Conservation (phyloP, 768 basidiomycete species). For the Mycena alexandri region DNA sequence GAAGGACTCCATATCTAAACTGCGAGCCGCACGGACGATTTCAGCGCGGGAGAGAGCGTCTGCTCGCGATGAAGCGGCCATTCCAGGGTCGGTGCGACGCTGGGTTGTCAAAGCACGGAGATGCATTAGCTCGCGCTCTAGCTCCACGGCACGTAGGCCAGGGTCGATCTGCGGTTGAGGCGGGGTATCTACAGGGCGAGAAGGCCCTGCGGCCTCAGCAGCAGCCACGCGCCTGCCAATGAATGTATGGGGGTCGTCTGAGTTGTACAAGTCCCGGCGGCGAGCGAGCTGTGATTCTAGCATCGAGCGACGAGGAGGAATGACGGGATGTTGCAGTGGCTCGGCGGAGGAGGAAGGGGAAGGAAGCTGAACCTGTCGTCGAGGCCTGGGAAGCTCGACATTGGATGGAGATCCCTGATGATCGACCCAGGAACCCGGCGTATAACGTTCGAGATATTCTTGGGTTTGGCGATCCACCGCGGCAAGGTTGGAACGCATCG, state of each 20-base stretch:
- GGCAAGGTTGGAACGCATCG: conserved; percentile 30
- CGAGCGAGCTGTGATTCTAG: conserved; percentile 44
- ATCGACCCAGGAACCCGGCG: conserved; percentile 34
- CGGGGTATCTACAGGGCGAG: conserved; percentile 31
- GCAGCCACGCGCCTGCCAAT: conserved; percentile 57
- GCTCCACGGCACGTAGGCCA: conserved; percentile 37
- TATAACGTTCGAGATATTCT: conserved; percentile 32
- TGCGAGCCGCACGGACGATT: conserved; percentile 37
- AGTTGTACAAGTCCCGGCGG: conserved; percentile 37
- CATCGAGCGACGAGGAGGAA: conserved; percentile 43
- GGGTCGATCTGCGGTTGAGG: conserved; percentile 26
- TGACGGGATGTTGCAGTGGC: conserved; percentile 29
- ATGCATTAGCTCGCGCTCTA: conserved; percentile 45
- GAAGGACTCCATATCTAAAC: conserved; percentile 37
- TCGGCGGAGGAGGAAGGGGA: conserved; percentile 38
- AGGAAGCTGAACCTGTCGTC: conserved; percentile 36
- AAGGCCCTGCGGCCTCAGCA: conserved; percentile 49
- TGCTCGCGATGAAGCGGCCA: conserved; percentile 19
- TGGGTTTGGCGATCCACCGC: conserved; percentile 33
- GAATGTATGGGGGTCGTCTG: conserved; percentile 53
- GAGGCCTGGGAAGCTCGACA: conserved; percentile 29
- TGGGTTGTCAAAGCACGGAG: conserved; percentile 38
- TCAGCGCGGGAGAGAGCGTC: conserved; percentile 28
- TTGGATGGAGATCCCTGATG: conserved; percentile 21
- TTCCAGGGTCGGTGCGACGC: conserved; percentile 43